Evolutionary conservation across 1,284 basidiomycete genomes (phyloP), one percentile per base, ranked within the genome.

Genomic region (Ceratobasidium sp.): DNA sequence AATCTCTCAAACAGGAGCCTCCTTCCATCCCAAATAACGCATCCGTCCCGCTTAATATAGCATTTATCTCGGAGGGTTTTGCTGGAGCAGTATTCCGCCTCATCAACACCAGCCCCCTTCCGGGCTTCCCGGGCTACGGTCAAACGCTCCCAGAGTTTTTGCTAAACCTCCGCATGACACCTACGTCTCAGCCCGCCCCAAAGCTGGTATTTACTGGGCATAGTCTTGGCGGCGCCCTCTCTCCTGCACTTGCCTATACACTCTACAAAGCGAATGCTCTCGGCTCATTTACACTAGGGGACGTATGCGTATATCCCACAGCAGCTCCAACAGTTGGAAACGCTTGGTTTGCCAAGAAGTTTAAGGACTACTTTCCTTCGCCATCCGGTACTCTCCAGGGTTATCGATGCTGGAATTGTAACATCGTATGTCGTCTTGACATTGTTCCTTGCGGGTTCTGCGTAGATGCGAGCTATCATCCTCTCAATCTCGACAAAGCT

Each of bases 191-290:
- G 17, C 67, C 42, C 28, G 66, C 44, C 3, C 2, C 65, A 44
- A 78, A 46, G 44, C 61, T 78, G 13, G 57, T 78, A 10, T 66
- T 78, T 20, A 74, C 77, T 20, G 77, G 77, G 1, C 77, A 78
- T 38, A 73, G 77, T 46, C 77, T 71, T 1, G 77, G 77, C 15
- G 77, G 77, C n/a, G 69, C 77, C 15, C 61, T 78, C 4, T 44
- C 77, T 9, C 77, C 77, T 15, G 42, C 70, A 13, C 77, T 78
- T 13, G 77, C 77, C 44, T 40, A 54, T 20, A 54, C 23, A 28
- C 28, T 70, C 17, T 9, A 12, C 17, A 46, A 66, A 20, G 46
- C 57, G 1, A 26, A 42, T 3, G n/a, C n/a, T 38, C 20, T 65
- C 1, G 64, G 54, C 17, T 26, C 46, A 12, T 52, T 78, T 42